Conservation (phyloP, 2,329 filamentous ascomycete genomes). For the Pseudocercospora fuligena region DNA sequence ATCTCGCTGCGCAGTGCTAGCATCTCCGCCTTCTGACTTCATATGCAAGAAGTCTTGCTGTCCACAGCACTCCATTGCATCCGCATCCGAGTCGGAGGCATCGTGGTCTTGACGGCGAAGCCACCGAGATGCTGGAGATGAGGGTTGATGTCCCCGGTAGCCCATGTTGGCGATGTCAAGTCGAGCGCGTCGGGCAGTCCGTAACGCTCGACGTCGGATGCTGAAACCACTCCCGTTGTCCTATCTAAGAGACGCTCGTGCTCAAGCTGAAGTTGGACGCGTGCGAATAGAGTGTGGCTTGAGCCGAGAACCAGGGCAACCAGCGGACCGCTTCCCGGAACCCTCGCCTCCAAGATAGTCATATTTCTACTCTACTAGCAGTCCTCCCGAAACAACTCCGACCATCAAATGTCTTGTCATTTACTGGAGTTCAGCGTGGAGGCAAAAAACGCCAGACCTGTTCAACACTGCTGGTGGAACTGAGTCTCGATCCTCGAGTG, state of each 20-base stretch:
- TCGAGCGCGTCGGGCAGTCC: too few relatives aligned
- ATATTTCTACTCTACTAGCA: not conserved
- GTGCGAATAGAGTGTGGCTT: not conserved
- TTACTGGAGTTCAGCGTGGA: not conserved
- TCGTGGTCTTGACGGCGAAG: conserved; percentile 12
- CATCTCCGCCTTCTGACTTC: conserved; percentile 10
- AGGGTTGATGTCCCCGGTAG: not conserved
- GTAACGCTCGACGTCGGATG: too few relatives aligned
- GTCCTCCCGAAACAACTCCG: not conserved
- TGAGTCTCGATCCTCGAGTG: not conserved
- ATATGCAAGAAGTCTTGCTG: not conserved
- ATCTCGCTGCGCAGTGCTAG: not conserved
- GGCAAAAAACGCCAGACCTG: not conserved
- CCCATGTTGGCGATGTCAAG: not conserved
- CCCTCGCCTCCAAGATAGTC: not conserved
- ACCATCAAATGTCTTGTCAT: not conserved
- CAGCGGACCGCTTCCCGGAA: not conserved
- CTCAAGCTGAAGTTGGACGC: not conserved
- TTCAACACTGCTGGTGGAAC: not conserved
- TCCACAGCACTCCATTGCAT: conserved; percentile 11
- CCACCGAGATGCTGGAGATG: conserved; percentile 17
- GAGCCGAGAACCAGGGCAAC: not conserved
- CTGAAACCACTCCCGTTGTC: not conserved
- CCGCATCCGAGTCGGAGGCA: not conserved
- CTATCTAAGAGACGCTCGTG: not conserved